Percentiles rank a stretch among this genome's conserved stretches.
phyloP scores from a whole-genome alignment of 202 grass and related monocot genomes.

The Brachypodium distachyon region DNA sequence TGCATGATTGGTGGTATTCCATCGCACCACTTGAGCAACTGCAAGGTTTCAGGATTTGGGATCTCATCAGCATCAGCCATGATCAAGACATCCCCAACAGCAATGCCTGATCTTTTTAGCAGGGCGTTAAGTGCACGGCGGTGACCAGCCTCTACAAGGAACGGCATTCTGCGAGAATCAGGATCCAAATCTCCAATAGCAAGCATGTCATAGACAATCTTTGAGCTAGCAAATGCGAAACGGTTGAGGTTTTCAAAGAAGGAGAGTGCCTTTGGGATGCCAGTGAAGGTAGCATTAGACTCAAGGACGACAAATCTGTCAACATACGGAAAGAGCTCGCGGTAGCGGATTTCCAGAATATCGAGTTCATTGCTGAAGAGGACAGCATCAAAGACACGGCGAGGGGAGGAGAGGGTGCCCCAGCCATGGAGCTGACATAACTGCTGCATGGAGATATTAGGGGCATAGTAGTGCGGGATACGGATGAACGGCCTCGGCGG shows the following conservation, averaged over 20 bases:
- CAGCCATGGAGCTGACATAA: constrained; percentile 81
- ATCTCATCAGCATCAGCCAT: constrained; percentile 98
- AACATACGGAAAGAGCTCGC: constrained; percentile 64
- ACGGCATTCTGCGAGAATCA: constrained; percentile 32
- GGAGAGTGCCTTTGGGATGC: constrained; percentile 52
- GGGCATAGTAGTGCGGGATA: constrained; percentile 82
- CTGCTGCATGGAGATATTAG: constrained; percentile 44
- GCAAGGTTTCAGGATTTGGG: constrained; percentile 59
- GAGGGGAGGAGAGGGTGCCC: constrained; percentile 51
- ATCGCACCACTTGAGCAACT: constrained; percentile 90
- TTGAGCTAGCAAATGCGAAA: constrained; percentile 55
- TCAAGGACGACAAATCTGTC: constrained; percentile 81
- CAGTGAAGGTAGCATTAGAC: constrained; percentile 88
- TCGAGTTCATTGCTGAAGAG: constrained; percentile 93
- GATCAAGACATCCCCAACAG: constrained; percentile 68
- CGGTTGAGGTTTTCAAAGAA: constrained; percentile 44
- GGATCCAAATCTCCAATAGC: constrained; percentile 25
- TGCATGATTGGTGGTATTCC: constrained; percentile 88
- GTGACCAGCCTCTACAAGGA: constrained; percentile 61
- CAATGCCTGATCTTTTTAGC: constrained; percentile 72
- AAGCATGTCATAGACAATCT: constrained; percentile 72
- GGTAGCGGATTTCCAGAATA: constrained; percentile 81
- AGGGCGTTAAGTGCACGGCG: constrained; percentile 56
- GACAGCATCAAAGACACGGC: constrained; percentile 69
- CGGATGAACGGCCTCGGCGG: constrained; percentile 67